These are phyloP conservation scores for Dryadomyces sulphureus DNA, from an alignment of 2,329 filamentous ascomycete genomes.

Conservation along the genomic window DNA sequence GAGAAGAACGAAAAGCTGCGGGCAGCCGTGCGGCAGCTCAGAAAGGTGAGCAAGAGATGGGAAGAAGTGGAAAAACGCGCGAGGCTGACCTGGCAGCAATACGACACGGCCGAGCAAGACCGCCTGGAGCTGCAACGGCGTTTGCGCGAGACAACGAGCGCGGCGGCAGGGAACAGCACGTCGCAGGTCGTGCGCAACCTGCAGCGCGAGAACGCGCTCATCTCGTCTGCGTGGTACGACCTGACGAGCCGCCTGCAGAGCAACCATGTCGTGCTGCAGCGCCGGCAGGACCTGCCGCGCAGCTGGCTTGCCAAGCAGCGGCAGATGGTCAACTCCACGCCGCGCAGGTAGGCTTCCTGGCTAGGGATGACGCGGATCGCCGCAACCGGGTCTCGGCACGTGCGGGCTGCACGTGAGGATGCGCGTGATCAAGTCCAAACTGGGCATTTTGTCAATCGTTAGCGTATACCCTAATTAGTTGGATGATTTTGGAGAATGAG, in stretches of 20 bases:
- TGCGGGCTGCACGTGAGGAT: neutral
- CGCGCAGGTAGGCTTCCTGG: neutral
- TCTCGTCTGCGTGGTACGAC: slow-evolving; percentile 78
- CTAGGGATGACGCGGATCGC: neutral
- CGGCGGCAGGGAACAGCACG: slow-evolving; percentile 28
- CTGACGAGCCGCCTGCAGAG: slow-evolving; percentile 65
- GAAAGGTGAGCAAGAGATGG: slow-evolving; percentile 34
- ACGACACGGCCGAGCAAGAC: slow-evolving; percentile 41
- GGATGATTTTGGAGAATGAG: neutral
- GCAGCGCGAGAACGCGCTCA: slow-evolving; percentile 62
- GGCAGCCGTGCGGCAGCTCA: slow-evolving; percentile 37
- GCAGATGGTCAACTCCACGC: slow-evolving; percentile 42
- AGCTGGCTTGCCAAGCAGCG: slow-evolving; percentile 80
- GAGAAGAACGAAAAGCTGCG: slow-evolving; percentile 46
- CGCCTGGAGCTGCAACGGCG: slow-evolving; percentile 19
- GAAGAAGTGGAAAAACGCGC: neutral
- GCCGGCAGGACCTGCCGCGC: slow-evolving; percentile 58
- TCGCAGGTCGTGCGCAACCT: slow-evolving; percentile 48
- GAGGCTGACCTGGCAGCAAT: slow-evolving; percentile 29
- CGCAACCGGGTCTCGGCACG: neutral
- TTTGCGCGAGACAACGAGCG: slow-evolving; percentile 20
- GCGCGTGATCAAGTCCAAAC: neutral
- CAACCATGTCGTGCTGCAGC: slow-evolving; percentile 65
- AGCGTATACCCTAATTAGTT: neutral
- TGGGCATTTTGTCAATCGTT: neutral